Conservation (phyloP, 495 filamentous ascomycete genomes). For the Neurospora sp. region DNA sequence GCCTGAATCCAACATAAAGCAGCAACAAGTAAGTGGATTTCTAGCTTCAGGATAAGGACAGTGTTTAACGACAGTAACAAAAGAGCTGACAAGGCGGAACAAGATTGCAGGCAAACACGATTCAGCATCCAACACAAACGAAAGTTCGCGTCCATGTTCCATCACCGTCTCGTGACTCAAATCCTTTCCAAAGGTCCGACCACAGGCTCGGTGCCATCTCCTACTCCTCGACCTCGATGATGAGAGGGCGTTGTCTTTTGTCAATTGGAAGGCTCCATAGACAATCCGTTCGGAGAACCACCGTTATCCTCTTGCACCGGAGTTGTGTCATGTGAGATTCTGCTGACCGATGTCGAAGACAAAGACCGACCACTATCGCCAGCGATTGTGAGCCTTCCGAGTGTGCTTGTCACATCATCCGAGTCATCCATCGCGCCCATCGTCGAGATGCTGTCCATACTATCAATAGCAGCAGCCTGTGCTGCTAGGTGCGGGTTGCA, state of each 20-base stretch:
- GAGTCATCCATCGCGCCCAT: neutral
- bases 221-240: neutral
- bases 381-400: neutral
- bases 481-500: neutral
- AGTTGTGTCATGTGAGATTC: neutral
- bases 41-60: neutral
- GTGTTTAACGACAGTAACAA: neutral
- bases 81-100: neutral
- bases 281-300: neutral
- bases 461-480: neutral
- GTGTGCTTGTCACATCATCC: neutral
- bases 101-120: neutral
- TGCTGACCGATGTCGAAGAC: neutral
- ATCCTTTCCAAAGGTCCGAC: neutral
- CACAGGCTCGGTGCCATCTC: neutral
- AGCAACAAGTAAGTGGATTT: neutral
- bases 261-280: neutral
- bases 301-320: fast-evolving
- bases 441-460: neutral
- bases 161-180: neutral
- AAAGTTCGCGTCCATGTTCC: neutral
- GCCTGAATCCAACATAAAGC: neutral
- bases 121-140: neutral
- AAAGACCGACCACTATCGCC: neutral
- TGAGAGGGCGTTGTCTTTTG: neutral